phyloP scores from a whole-genome alignment of 176 grass and related monocot species.

The Thinopyrum elongatum region DNA sequence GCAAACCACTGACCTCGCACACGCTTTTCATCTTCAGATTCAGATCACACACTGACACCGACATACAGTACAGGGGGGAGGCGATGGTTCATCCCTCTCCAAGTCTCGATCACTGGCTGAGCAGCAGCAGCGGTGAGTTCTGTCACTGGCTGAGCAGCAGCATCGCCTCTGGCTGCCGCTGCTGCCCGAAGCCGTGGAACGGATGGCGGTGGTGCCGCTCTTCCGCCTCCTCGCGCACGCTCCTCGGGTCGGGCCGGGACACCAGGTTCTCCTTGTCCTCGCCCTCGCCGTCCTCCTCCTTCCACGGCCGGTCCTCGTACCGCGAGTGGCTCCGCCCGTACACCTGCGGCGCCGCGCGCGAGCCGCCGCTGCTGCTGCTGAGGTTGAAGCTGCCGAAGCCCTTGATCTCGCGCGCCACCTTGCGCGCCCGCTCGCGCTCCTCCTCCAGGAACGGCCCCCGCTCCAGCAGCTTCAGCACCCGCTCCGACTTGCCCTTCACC shows the following conservation, averaged over 20 bases:
- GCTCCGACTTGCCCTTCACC: conserved; percentile 74
- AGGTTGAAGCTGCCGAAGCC: conserved; percentile 92
- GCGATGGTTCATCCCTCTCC: background rate
- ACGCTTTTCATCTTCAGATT: background rate
- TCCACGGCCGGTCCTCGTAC: conserved; percentile 27
- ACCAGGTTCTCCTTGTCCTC: conserved; percentile 60
- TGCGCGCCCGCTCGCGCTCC: conserved; percentile 65
- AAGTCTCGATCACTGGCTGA: conserved; percentile 18
- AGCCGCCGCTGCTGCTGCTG: background rate
- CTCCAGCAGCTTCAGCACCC: conserved; percentile 76
- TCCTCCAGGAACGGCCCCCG: conserved; percentile 69
- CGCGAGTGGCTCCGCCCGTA: conserved; percentile 62
- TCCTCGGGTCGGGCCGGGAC: conserved; percentile 1
- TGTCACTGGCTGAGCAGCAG: conserved; percentile 57
- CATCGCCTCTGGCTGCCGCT: conserved; percentile 35
- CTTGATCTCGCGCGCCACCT: conserved; percentile 68
- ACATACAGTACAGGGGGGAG: background rate
- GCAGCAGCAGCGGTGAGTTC: too few relatives aligned
- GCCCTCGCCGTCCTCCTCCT: background rate
- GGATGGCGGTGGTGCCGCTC: conserved; percentile 46
- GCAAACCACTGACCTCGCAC: conserved; percentile 35
- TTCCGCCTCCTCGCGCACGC: conserved; percentile 16
- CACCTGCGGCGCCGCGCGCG: conserved; percentile 4
- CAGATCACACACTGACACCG: background rate
- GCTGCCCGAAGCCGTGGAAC: conserved; percentile 51